Percentiles rank a stretch among this genome's conserved stretches.
These are phyloP conservation scores for Mimosa pudica DNA, from an alignment of 306 rosid genomes.

Conservation along the genomic window DNA sequence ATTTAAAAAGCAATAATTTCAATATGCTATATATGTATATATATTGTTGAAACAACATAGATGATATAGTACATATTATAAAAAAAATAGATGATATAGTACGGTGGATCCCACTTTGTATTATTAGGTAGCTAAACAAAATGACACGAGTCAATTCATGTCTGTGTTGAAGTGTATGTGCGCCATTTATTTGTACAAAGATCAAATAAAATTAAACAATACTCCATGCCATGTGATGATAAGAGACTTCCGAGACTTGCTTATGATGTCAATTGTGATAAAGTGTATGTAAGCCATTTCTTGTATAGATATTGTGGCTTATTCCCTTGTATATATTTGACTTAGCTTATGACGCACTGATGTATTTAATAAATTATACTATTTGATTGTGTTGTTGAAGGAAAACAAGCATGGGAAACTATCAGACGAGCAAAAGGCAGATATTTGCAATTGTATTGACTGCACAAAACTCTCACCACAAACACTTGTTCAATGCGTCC, in stretches of 20 bases:
- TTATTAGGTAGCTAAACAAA: too few relatives aligned
- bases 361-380: neutral
- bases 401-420: slow-evolving; percentile 51
- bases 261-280: too few relatives aligned
- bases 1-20: too few relatives aligned
- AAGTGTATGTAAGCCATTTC: too few relatives aligned
- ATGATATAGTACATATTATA: too few relatives aligned
- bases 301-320: too few relatives aligned
- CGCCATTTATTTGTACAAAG: neutral
- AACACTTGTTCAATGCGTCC: slow-evolving; percentile 61
- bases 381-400: slow-evolving; percentile 31
- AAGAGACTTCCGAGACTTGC: too few relatives aligned
- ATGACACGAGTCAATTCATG: too few relatives aligned
- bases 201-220: too few relatives aligned
- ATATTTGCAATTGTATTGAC: slow-evolving; percentile 68
- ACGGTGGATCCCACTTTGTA: neutral
- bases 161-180: too few relatives aligned
- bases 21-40: neutral
- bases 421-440: slow-evolving; percentile 61
- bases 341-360: neutral
- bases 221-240: too few relatives aligned
- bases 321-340: too few relatives aligned
- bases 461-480: slow-evolving; percentile 65
- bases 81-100: neutral
- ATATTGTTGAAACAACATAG: neutral